These are phyloP conservation scores for Xylariaceae sp. DNA, from an alignment of 2,329 filamentous ascomycete genomes.

Conservation along the genomic window DNA sequence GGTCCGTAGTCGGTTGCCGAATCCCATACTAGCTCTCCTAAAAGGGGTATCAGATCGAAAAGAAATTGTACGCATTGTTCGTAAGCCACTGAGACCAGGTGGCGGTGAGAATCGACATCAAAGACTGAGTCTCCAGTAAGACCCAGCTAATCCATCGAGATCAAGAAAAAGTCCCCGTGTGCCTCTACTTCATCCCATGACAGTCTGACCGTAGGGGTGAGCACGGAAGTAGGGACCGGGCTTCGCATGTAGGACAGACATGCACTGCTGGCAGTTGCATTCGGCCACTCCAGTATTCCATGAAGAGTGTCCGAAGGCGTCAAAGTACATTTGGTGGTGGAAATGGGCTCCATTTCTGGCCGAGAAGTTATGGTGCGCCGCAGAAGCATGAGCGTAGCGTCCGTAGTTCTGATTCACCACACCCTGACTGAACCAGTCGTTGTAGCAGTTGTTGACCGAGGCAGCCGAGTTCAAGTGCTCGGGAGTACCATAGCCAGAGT, in stretches of 20 bases:
- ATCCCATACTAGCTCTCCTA: constrained; percentile 16
- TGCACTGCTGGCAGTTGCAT: constrained; percentile 46
- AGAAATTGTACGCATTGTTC: constrained; percentile 25
- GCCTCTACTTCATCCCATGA: constrained; percentile 43
- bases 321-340: constrained; percentile 40
- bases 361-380: constrained; percentile 32
- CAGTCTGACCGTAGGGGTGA: constrained; percentile 49
- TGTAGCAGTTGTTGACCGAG: constrained; percentile 50
- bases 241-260: constrained; percentile 39
- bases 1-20: constrained; percentile 8
- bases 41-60: constrained; percentile 32
- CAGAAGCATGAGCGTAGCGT: constrained; percentile 41
- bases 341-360: constrained; percentile 39
- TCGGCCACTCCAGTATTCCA: constrained; percentile 50
- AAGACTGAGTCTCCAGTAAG: constrained; percentile 10
- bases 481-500: constrained; percentile 57
- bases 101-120: constrained; percentile 20
- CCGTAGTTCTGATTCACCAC: constrained; percentile 31
- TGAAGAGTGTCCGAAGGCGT: constrained; percentile 44
- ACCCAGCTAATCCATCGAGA: not conserved
- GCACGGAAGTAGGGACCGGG: constrained; percentile 44
- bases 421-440: constrained; percentile 50
- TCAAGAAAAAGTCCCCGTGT: not conserved
- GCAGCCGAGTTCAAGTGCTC: constrained; percentile 53
- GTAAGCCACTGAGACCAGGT: constrained; percentile 28